Percentiles rank a stretch among this genome's conserved stretches.
phyloP scores from a whole-genome alignment of 371 early-diverging fungal species.

The Gilbertella persicaria region DNA sequence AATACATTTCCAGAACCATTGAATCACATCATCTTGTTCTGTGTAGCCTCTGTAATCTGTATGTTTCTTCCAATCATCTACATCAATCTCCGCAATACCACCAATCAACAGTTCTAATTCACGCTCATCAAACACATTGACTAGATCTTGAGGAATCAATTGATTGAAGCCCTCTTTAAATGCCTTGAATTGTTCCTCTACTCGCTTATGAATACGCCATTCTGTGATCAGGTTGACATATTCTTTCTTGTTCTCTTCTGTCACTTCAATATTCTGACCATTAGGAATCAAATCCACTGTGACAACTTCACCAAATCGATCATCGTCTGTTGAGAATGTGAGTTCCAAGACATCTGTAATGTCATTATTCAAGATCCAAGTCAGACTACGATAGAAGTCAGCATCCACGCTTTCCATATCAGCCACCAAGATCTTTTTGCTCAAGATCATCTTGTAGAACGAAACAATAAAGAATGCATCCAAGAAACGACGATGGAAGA shows the following conservation, averaged over 20 bases:
- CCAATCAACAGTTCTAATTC: conserved; percentile 98
- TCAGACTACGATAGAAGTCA: conserved; percentile 88
- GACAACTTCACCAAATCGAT: conserved; percentile 90
- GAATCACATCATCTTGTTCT: conserved; percentile 92
- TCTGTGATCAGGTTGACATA: conserved; percentile 89
- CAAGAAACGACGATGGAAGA: conserved; percentile 96
- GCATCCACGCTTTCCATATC: conserved; percentile 98
- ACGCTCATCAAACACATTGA: conserved; percentile 96
- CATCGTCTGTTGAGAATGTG: conserved; percentile 92
- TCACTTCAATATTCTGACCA: conserved; percentile 69
- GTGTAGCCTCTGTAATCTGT: conserved; percentile 98
- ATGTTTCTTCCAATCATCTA: conserved; percentile 99
- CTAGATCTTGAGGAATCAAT: conserved; percentile 89
- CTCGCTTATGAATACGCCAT: conserved; percentile 83
- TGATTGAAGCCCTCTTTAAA: conserved; percentile 97
- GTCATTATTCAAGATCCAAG: conserved; percentile 96
- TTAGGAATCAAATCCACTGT: conserved; percentile 90
- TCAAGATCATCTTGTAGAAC: conserved; percentile 96
- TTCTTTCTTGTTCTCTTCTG: conserved; percentile 42
- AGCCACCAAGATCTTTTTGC: conserved; percentile 82
- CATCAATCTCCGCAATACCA: conserved; percentile 97
- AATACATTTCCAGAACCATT: conserved; percentile 98
- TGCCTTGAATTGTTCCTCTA: conserved; percentile 94
- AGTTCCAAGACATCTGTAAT: conserved; percentile 87
- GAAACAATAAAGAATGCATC: conserved; percentile 96